Conservation (phyloP, 306 rosid species). For the Cucurbita ficifolia region DNA sequence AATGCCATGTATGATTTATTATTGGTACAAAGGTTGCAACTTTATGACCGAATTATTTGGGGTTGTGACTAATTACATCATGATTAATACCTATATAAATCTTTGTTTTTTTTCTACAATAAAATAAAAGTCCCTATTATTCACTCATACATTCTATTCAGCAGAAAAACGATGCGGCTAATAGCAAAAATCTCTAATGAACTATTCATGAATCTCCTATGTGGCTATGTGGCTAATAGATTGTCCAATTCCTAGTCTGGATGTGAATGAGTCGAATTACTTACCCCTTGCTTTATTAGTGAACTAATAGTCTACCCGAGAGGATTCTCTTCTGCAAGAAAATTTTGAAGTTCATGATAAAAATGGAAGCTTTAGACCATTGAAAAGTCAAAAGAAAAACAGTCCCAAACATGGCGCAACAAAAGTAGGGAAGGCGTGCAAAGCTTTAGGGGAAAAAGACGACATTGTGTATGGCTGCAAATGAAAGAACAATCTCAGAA, state of each 20-base stretch:
- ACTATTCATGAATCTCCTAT: too few species aligned
- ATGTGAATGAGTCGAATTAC: too few species aligned
- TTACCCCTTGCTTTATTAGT: too few species aligned
- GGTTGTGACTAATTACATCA: not conserved
- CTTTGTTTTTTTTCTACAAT: too few species aligned
- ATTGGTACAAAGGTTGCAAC: not conserved
- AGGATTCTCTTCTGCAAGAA: not conserved
- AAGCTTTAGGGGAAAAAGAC: not conserved
- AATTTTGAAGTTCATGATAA: not conserved
- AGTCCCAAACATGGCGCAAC: not conserved
- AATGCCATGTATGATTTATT: not conserved
- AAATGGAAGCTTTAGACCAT: not conserved
- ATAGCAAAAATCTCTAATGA: too few species aligned
- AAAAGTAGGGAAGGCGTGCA: not conserved
- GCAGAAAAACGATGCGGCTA: too few species aligned
- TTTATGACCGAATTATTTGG: not conserved
- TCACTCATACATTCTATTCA: too few species aligned
- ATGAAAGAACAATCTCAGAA: not conserved
- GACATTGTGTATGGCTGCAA: not conserved
- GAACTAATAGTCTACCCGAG: too few species aligned
- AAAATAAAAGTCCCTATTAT: too few species aligned
- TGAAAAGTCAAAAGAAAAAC: not conserved
- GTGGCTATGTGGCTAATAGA: too few species aligned
- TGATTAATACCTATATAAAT: too few species aligned
- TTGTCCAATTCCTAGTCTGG: too few species aligned